Percentiles rank a stretch among this genome's conserved stretches.
These are phyloP conservation scores for Cytospora piceae DNA, from an alignment of 2,329 filamentous ascomycete genomes.

Conservation along the genomic window DNA sequence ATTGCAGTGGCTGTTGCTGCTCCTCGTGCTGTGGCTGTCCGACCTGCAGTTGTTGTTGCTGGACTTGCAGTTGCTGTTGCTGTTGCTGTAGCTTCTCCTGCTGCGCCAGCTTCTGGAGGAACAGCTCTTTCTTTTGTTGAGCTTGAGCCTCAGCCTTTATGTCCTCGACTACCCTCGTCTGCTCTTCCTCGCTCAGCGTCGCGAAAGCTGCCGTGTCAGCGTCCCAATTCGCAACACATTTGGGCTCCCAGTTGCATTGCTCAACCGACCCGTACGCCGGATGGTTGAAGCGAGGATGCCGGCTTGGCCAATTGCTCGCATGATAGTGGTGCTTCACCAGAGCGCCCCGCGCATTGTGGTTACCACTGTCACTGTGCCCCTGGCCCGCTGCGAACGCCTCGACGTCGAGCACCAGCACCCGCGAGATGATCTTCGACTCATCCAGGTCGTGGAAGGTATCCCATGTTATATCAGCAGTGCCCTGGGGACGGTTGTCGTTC, in stretches of 20 bases:
- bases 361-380: constrained; percentile 73
- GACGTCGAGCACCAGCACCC: constrained; percentile 69
- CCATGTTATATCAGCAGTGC: constrained; percentile 56
- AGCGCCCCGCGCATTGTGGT: constrained; percentile 67
- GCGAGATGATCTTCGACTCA: constrained; percentile 67
- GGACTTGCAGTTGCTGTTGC: constrained; percentile 5
- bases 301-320: constrained; percentile 71
- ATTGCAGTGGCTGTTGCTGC: background rate
- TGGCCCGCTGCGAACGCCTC: constrained; percentile 75
- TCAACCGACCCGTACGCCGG: constrained; percentile 73
- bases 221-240: constrained; percentile 70
- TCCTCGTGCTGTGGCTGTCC: background rate
- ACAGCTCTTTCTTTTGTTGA: constrained; percentile 32
- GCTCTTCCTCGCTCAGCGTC: constrained; percentile 60
- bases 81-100: constrained; percentile 16
- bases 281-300: constrained; percentile 68
- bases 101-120: constrained; percentile 24
- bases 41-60: constrained; percentile 4
- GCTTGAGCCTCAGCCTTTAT: constrained; percentile 40
- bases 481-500: constrained; percentile 46
- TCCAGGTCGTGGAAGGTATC: constrained; percentile 66
- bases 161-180: constrained; percentile 52
- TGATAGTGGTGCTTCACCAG: constrained; percentile 77
- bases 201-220: constrained; percentile 65
- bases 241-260: constrained; percentile 69